Percentiles rank a stretch among this genome's conserved stretches.
phyloP scores from a whole-genome alignment of 2,329 filamentous ascomycete genomes.

The Alternaria postmessia region DNA sequence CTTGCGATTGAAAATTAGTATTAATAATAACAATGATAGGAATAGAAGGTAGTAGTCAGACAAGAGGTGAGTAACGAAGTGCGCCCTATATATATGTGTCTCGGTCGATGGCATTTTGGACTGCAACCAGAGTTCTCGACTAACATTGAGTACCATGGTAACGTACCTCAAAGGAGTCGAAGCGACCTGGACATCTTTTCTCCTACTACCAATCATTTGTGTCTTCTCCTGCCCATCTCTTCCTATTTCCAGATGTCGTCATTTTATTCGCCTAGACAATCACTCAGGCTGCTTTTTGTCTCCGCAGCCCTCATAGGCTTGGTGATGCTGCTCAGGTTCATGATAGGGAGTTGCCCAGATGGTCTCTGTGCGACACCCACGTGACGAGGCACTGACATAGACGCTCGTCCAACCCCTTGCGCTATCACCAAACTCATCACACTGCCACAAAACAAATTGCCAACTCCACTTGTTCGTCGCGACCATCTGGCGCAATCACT shows the following conservation, averaged over 20 bases:
- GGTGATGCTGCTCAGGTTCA: not conserved
- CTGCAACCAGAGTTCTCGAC: not conserved
- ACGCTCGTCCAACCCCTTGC: not conserved
- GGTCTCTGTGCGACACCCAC: not conserved
- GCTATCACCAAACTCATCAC: not conserved
- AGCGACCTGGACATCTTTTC: not conserved
- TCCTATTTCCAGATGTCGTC: not conserved
- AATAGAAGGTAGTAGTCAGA: not conserved
- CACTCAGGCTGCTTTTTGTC: not conserved
- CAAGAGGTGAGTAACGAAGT: not conserved
- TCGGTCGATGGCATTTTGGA: not conserved
- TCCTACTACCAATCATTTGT: not conserved
- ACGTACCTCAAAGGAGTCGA: not conserved
- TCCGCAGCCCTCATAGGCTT: not conserved
- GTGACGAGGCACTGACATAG: not conserved
- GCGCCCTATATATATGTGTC: not conserved
- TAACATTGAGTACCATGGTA: not conserved
- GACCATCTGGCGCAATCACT: not conserved
- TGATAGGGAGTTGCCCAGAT: not conserved
- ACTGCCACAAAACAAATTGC: not conserved
- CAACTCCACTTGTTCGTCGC: slow-evolving; percentile 1
- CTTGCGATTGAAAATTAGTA: not conserved
- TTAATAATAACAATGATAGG: not conserved
- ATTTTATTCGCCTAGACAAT: not conserved
- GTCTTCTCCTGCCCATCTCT: not conserved